These are phyloP conservation scores for Leucaena leucocephala DNA, from an alignment of 306 rosid genomes.

Conservation along the genomic window DNA sequence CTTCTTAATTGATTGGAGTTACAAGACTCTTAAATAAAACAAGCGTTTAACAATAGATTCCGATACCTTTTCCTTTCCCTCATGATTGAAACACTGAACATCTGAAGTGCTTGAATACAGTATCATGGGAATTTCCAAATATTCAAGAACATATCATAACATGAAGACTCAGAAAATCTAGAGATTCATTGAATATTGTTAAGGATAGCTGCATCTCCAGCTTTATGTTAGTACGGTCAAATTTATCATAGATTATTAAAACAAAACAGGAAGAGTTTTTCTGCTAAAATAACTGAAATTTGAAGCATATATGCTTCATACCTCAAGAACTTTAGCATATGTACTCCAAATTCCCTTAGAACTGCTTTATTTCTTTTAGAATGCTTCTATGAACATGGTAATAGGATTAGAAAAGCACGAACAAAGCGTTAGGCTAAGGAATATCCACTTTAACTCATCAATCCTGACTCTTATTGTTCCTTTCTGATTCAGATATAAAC, in stretches of 20 bases:
- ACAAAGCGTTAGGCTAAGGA: background rate
- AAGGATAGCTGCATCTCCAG: background rate
- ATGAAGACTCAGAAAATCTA: background rate
- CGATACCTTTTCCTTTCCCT: background rate
- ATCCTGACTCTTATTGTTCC: conserved; percentile 20
- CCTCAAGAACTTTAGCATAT: background rate
- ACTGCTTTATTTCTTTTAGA: background rate
- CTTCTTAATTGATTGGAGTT: background rate
- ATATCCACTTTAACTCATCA: background rate
- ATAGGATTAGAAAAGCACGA: conserved; percentile 7
- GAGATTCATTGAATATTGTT: background rate
- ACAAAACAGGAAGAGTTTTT: background rate
- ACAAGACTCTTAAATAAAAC: background rate
- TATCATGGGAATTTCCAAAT: background rate
- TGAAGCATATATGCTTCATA: background rate
- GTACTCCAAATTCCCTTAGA: background rate
- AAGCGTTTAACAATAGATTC: background rate
- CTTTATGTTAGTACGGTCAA: background rate
- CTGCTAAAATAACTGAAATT: background rate
- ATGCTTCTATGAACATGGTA: conserved; percentile 10
- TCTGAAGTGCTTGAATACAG: background rate
- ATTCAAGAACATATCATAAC: background rate
- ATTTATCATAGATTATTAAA: background rate
- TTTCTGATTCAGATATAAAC: conserved; percentile 39
- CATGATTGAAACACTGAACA: conserved; percentile 1